Base-by-base conservation (phyloP, 2,329 filamentous ascomycete species). In the Cryphonectria radicalis region DNA sequence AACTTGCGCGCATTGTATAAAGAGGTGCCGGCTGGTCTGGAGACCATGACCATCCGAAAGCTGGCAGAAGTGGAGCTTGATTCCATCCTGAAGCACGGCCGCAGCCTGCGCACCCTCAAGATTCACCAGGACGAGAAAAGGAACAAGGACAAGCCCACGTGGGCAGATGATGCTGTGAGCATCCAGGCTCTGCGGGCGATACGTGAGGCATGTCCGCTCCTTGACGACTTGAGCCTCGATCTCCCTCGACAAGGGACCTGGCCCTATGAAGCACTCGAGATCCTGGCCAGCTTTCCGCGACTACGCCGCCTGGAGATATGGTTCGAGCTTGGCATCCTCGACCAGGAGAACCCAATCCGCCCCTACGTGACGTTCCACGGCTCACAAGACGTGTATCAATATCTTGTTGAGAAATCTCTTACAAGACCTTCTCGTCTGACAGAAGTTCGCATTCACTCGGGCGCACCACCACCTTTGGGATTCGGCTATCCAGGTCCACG, bases 291-390 rank as follows among this genome's bases (percentile, higher is more conserved):
- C 42, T 66, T 66, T 10, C 63, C 63, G 6, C 25, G 43, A 6
- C 63, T 66, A 6, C 63, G 63, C 63, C 22, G 25, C 25, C 35
- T 66, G 17, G 63, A 66, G 13, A 50, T 66, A 8, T 66, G 63
- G 43, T 66, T 66, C 42, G 63, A 53, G 25, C 63, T 66, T 1
- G 63, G 63, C 25, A n/a, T 50, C 13, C 11, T 14, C 2, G 42
- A 13, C 43, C 8, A 17, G 13, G 10, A 35, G 4, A n/a, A 66
- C 25, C 40, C 25, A 1, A 19, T 53, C 5, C 42, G 28, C 22
- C 63, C 63, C 22, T 37, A n/a, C 35, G 35, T 28, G 14, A n/a
- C 42, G 5, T 66, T 66, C 43, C 43, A 50, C 4, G 28, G 25
- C 17, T 46, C 42, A 11, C 63, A 22, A 7, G 22, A 66, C 7